Evolutionary conservation across 768 basidiomycete genomes (phyloP), one percentile per base, ranked within the genome.

Genomic region (Cystofilobasidium capitatum): DNA sequence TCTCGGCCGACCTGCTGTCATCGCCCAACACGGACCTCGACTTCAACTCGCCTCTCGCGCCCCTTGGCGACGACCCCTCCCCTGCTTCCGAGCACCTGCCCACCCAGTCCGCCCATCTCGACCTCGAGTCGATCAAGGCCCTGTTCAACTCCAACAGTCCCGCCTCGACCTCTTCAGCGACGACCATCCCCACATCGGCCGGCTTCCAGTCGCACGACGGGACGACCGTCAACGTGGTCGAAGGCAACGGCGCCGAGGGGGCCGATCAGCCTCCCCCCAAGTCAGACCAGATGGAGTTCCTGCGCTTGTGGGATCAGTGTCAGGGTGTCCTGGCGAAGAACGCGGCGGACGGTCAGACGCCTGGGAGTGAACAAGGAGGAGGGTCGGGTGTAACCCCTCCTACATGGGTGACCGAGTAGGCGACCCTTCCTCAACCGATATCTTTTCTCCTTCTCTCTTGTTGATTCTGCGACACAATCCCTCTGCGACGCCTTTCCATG

Each of bases 351-450:
- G 40, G 35, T 16, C 39, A 29, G 40, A 29, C 42, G 40, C 40
- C 59, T 9, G 59, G 59, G 10, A 44, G 40, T 40, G 59, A 60
- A 12, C 4, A 16, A 6, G 31, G 31, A 16, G 51, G 47, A n/a
- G 47, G 51, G 6, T 55, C 51, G 8, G 51, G 51, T 29, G 59
- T 42, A 10, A 42, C 59, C 22, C 39, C 37, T n/a, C 59, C 59
- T 4, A 60, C 39, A 22, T 60, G 59, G 59, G 59, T 60, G 40
- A 60, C 59, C 39, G 59, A 69, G 75, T 54, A 78, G 78, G 36
- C 59, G 70, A 33, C 6, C 10, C 49, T 4, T 2, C 3, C 13
- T n/a, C 49, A 17, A 7, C 49, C 24, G 2, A 10, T 16, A 10
- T 51, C 10, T 20, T 12, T 9, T 24, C 49, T 24, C 49, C 4